Conservation (phyloP, 2,329 filamentous ascomycete genomes). For the Juglanconis sp. region DNA sequence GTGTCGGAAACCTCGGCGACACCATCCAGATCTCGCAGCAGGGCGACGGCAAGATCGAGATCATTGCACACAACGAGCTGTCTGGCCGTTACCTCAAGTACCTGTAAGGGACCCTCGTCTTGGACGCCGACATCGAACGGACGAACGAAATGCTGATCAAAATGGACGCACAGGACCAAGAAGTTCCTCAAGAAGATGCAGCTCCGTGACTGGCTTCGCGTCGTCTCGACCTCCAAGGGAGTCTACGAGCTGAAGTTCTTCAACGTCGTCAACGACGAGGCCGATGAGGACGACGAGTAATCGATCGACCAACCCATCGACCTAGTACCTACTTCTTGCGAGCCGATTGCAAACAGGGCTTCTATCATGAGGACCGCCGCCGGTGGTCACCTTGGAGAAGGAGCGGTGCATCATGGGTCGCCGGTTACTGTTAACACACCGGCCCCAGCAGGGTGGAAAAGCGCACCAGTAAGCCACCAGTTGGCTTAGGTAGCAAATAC, state of each 20-base stretch:
- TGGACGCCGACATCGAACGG: not conserved
- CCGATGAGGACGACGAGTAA: constrained; percentile 98
- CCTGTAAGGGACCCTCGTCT: constrained; percentile 62
- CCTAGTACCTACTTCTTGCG: not conserved
- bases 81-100: constrained; percentile 99
- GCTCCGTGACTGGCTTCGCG: constrained; percentile 99
- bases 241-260: constrained; percentile 99
- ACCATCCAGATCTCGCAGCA: constrained; percentile 84
- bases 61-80: constrained; percentile 95
- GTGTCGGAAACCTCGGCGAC: constrained; percentile 96
- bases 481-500: constrained; percentile 11
- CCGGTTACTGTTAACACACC: not conserved
- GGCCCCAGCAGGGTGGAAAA: not conserved
- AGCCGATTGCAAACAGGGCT: not conserved
- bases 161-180: constrained; percentile 70
- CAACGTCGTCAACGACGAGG: constrained; percentile 99
- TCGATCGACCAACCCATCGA: constrained; percentile 8
- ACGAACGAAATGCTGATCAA: constrained; percentile 21
- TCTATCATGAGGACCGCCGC: constrained; percentile 10
- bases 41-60: constrained; percentile 96
- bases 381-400: constrained; percentile 4
- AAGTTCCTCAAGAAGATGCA: constrained; percentile 99
- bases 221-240: constrained; percentile 95
- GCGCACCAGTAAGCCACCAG: not conserved
- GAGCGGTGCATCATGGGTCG: not conserved